Evolutionary conservation across 2,329 filamentous ascomycete genomes (phyloP), one percentile per base, ranked within the genome.

Genomic region (Monilinia laxa): DNA sequence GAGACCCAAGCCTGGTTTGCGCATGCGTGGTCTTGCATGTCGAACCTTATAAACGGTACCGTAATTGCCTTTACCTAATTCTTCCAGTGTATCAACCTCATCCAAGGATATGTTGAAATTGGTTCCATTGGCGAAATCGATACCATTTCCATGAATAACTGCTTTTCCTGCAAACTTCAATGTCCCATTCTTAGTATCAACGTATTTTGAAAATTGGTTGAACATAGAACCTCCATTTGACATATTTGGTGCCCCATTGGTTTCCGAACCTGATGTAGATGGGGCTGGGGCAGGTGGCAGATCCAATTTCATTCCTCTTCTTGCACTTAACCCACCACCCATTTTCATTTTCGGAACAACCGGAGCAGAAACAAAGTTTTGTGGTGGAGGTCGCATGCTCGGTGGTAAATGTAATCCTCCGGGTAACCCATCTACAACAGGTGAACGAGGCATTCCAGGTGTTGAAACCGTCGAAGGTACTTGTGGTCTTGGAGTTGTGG

Each of bases 31-130:
- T 74, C 92, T 89, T 66, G 90, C 87, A 79, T 99, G 95, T 73
- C 90, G 87, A 67, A 98, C 95, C 78, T 95, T 97, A 84, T 96
- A 98, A 4, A 99, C 95, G 1, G 94, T 98, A 68, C 95, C 95
- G 74, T 99, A 99, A 77, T 99, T 99, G 52, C 95, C 95, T 79
- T 98, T 99, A 57, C 95, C 95, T 16, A 99, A 81, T 80, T 99
- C 95, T 69, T 94, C 92, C 67, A 98, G 77, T 1, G 92, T 94
- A 73, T 98, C 92, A 7, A 99, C 91, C 77, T 99, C 94, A 75
- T 99, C 94, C 53, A 99, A 83, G 4, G 94, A 98, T 75, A 99
- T 98, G 75, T 85, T 92, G 79, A 99, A 98, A 23, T 88, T 92
- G 64, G 89, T 90, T 2, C 95, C 95, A 67, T 90, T 93, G 31